phyloP scores from a whole-genome alignment of 805 yeast species.

The Pichia cabralensis region DNA sequence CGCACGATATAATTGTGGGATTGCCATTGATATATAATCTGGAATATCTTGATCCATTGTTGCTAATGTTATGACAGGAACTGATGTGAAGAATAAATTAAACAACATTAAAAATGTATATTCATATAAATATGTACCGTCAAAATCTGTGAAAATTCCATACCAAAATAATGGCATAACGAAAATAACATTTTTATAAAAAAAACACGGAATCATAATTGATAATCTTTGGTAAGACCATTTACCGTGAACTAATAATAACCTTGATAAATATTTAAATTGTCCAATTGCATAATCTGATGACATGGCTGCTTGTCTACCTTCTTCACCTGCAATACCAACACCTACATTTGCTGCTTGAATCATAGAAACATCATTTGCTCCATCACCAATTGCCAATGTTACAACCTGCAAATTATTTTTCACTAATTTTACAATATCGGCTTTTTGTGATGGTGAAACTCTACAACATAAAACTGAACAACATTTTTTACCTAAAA shows the following conservation, averaged over 20 bases:
- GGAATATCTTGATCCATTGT: slow-evolving; percentile 69
- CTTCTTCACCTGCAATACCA: slow-evolving; percentile 84
- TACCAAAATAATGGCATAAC: slow-evolving; percentile 72
- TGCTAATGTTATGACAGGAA: slow-evolving; percentile 68
- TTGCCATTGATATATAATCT: slow-evolving; percentile 51
- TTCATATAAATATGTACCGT: slow-evolving; percentile 69
- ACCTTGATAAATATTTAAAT: slow-evolving; percentile 54
- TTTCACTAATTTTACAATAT: slow-evolving; percentile 59
- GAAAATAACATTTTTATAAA: slow-evolving; percentile 67
- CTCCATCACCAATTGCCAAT: slow-evolving; percentile 77
- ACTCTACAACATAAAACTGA: slow-evolving; percentile 80
- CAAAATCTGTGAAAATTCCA: slow-evolving; percentile 58
- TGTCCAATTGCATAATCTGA: slow-evolving; percentile 80
- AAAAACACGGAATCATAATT: slow-evolving; percentile 71
- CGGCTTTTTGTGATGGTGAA: slow-evolving; percentile 76
- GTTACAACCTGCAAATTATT: slow-evolving; percentile 61
- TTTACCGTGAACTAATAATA: slow-evolving; percentile 71
- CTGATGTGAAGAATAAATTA: slow-evolving; percentile 72
- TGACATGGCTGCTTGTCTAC: slow-evolving; percentile 80
- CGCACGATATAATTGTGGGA: slow-evolving; percentile 59
- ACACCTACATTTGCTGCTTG: slow-evolving; percentile 80
- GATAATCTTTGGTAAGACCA: slow-evolving; percentile 71
- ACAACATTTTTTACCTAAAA: slow-evolving; percentile 65
- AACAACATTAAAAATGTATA: slow-evolving; percentile 70
- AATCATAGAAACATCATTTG: slow-evolving; percentile 83